A percentile compares a stretch with the other conserved stretches of the same genome.
Conservation (phyloP, 768 basidiomycete species). For the Suillus americanus region DNA sequence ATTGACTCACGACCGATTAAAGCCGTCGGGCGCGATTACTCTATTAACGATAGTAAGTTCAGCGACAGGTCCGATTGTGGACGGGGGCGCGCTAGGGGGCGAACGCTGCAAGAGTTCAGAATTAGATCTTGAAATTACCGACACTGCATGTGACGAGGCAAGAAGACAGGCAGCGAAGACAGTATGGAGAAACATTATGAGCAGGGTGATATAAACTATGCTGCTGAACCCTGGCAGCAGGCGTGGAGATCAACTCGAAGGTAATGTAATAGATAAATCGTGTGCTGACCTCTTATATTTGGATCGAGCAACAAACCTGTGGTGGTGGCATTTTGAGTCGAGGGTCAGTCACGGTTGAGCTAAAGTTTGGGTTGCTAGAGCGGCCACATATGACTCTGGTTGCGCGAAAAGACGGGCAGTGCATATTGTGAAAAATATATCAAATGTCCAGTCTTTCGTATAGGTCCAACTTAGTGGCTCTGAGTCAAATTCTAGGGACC, state of each 20-base stretch:
- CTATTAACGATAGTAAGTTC: constrained; percentile 42
- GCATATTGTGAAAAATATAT: not conserved
- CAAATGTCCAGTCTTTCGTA: not conserved
- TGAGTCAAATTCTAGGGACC: not conserved
- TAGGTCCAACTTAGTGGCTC: not conserved
- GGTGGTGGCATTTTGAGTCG: not conserved
- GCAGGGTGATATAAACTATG: not conserved
- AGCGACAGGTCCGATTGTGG: constrained; percentile 24
- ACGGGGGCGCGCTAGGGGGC: constrained; percentile 6
- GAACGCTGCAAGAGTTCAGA: constrained; percentile 2
- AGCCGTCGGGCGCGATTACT: constrained; percentile 52
- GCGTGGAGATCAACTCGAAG: not conserved
- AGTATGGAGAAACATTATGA: not conserved
- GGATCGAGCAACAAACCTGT: not conserved
- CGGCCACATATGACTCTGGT: not conserved
- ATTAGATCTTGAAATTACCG: constrained; percentile 13
- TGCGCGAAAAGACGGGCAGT: not conserved
- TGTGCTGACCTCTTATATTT: not conserved
- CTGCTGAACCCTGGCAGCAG: not conserved
- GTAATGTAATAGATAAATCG: not conserved
- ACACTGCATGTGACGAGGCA: constrained; percentile 15
- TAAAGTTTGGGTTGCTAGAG: not conserved
- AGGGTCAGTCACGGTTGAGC: not conserved
- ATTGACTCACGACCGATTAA: constrained; percentile 34
- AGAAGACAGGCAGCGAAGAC: not conserved